These are phyloP conservation scores for Monosporascus sp. DNA, from an alignment of 2,329 filamentous ascomycete genomes.

Conservation along the genomic window DNA sequence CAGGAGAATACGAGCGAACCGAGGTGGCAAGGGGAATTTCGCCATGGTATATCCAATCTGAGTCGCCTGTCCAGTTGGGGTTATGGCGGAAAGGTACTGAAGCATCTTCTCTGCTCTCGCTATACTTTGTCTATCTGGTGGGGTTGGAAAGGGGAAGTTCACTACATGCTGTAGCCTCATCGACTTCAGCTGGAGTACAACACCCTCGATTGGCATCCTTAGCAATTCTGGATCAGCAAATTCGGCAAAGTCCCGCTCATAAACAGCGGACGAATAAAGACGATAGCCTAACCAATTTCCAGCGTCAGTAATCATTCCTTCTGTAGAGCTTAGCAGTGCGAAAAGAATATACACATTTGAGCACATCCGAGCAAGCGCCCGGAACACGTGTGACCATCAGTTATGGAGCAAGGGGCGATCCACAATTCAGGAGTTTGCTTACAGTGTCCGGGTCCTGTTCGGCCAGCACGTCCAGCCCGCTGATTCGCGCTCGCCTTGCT, in stretches of 20 bases:
- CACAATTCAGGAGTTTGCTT: background rate
- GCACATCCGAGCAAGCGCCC: no score
- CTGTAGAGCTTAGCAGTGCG: no score
- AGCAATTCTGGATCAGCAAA: conserved; percentile 86
- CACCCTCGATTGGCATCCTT: conserved; percentile 84
- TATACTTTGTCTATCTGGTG: conserved; percentile 71
- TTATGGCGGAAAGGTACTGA: conserved; percentile 77
- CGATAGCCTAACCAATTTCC: conserved; percentile 50
- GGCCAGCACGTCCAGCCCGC: conserved; percentile 85
- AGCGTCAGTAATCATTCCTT: background rate
- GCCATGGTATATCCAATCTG: conserved; percentile 76
- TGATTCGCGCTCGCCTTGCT: conserved; percentile 95
- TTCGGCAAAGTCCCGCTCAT: conserved; percentile 79
- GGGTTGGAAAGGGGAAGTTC: conserved; percentile 94
- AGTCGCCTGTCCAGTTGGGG: conserved; percentile 68
- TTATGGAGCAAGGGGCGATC: background rate
- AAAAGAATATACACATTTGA: no score
- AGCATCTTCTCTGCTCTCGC: conserved; percentile 81
- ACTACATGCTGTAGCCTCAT: conserved; percentile 88
- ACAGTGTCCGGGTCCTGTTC: conserved; percentile 92
- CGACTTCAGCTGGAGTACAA: conserved; percentile 89
- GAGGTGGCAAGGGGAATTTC: conserved; percentile 82
- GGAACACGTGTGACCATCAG: no score
- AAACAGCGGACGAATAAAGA: conserved; percentile 90
- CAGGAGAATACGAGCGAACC: conserved; percentile 87